Conservation (phyloP, 2,329 filamentous ascomycete genomes). For the Exophiala phaeomuriformis region DNA sequence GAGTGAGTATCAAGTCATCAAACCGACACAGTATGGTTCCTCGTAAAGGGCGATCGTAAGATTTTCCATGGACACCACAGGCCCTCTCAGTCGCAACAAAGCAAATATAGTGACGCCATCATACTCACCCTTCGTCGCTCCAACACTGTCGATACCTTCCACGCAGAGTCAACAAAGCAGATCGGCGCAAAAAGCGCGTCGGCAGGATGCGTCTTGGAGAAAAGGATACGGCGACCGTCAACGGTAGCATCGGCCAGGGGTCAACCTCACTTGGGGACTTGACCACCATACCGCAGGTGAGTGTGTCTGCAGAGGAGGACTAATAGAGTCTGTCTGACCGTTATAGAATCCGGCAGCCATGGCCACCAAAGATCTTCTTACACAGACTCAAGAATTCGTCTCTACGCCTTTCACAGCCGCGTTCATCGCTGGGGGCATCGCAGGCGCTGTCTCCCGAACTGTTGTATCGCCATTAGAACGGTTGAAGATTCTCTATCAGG, state of each 20-base stretch:
- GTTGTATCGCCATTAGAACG: slow-evolving; percentile 94
- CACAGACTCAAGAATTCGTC: slow-evolving; percentile 39
- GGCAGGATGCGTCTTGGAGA: slow-evolving; percentile 23
- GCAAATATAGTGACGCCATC: slow-evolving; percentile 12
- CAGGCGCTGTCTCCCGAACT: slow-evolving; percentile 93
- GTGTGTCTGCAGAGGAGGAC: slow-evolving; percentile 2
- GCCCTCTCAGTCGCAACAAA: slow-evolving; percentile 6
- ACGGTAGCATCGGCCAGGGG: slow-evolving; percentile 21
- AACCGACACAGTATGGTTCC: slow-evolving; percentile 12
- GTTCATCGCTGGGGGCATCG: slow-evolving; percentile 88
- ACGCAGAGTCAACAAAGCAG: background rate
- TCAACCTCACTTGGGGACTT: slow-evolving; percentile 19
- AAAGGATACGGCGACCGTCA: slow-evolving; percentile 21
- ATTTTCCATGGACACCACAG: slow-evolving; percentile 24
- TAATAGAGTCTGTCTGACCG: slow-evolving; percentile 7
- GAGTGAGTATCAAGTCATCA: background rate
- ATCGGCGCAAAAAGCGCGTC: slow-evolving; percentile 4
- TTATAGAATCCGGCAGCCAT: slow-evolving; percentile 21
- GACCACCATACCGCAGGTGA: slow-evolving; percentile 22
- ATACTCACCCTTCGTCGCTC: slow-evolving; percentile 1
- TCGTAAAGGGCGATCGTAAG: slow-evolving; percentile 13
- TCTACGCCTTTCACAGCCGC: slow-evolving; percentile 82
- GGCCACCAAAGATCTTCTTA: slow-evolving; percentile 24
- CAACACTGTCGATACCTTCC: background rate
- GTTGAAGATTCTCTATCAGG: slow-evolving; percentile 94